A percentile compares a stretch with the other conserved stretches of the same genome.
Conservation (phyloP, 805 yeast species). For the Pichia ethanolica region DNA sequence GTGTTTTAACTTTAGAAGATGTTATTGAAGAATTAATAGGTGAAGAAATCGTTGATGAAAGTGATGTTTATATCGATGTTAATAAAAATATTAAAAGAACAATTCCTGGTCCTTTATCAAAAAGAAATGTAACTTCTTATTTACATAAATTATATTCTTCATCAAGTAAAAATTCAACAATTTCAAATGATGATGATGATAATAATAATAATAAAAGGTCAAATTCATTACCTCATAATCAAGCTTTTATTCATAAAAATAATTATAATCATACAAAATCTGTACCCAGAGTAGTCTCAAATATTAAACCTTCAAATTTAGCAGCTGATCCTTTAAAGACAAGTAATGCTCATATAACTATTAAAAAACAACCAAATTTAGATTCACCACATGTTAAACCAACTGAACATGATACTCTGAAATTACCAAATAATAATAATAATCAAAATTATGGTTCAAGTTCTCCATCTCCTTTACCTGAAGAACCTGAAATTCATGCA, state of each 20-base stretch:
- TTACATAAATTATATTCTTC: conserved; percentile 49
- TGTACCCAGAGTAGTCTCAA: conserved; percentile 16
- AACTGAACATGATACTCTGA: background rate
- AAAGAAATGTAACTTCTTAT: conserved; percentile 60
- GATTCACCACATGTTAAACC: background rate
- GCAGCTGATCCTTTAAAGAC: conserved; percentile 68
- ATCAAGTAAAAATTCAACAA: background rate
- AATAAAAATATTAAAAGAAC: conserved; percentile 77
- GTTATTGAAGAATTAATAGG: conserved; percentile 98
- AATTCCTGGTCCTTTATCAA: conserved; percentile 69
- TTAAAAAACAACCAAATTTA: conserved; percentile 47
- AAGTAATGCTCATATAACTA: conserved; percentile 56
- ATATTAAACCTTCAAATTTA: conserved; percentile 50
- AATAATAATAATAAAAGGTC: background rate
- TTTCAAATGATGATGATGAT: conserved; percentile 6
- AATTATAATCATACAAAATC: conserved; percentile 10
- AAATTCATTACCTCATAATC: background rate
- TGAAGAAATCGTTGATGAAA: conserved; percentile 94
- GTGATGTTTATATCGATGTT: conserved; percentile 88
- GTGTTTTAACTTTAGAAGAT: conserved; percentile 90
- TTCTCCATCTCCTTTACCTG: background rate
- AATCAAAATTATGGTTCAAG: background rate
- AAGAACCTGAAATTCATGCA: conserved; percentile 28
- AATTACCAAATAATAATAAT: background rate
- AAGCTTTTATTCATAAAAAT: conserved; percentile 9